Evolutionary conservation across 305 asterid species (phyloP).

Genomic region (Petunia hybrid): DNA sequence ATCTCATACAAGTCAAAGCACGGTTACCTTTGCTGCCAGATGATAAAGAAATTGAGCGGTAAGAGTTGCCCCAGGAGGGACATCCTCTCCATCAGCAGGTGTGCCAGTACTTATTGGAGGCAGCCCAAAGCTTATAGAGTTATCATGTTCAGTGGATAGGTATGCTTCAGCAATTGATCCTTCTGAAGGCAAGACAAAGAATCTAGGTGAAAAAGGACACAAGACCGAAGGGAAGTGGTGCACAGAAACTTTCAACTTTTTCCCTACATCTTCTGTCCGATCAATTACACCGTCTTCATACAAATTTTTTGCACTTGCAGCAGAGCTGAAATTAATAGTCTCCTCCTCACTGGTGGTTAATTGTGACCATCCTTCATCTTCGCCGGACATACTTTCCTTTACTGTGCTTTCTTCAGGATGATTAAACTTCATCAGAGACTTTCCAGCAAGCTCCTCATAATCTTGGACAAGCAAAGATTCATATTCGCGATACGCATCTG

Average conservation of each 20-base stretch:
- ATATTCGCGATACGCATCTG: constrained; percentile 92
- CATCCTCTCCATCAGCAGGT: constrained; percentile 72
- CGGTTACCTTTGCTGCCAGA: constrained; percentile 78
- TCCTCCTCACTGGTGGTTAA: constrained; percentile 62
- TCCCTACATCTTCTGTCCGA: constrained; percentile 55
- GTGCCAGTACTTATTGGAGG: constrained; percentile 84
- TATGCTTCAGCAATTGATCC: constrained; percentile 90
- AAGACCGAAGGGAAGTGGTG: constrained; percentile 88
- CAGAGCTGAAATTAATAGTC: constrained; percentile 45
- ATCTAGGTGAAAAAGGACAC: constrained; percentile 89
- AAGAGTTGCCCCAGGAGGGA: constrained; percentile 84
- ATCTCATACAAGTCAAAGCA: constrained; percentile 36
- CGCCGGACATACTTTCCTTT: constrained; percentile 49
- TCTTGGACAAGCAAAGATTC: constrained; percentile 88
- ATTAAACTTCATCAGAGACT: constrained; percentile 43
- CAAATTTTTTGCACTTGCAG: constrained; percentile 47
- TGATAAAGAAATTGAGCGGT: constrained; percentile 95
- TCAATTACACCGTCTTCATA: constrained; percentile 50
- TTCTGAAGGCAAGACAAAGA: constrained; percentile 97
- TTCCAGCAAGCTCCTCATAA: constrained; percentile 82
- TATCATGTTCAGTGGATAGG: constrained; percentile 73
- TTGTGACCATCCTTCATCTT: constrained; percentile 83
- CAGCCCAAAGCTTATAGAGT: constrained; percentile 86
- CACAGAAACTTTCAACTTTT: constrained; percentile 69
- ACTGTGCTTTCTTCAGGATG: constrained; percentile 43